These are phyloP conservation scores for Claviceps citrina DNA, from an alignment of 2,329 filamentous ascomycete species.

Conservation along the genomic window DNA sequence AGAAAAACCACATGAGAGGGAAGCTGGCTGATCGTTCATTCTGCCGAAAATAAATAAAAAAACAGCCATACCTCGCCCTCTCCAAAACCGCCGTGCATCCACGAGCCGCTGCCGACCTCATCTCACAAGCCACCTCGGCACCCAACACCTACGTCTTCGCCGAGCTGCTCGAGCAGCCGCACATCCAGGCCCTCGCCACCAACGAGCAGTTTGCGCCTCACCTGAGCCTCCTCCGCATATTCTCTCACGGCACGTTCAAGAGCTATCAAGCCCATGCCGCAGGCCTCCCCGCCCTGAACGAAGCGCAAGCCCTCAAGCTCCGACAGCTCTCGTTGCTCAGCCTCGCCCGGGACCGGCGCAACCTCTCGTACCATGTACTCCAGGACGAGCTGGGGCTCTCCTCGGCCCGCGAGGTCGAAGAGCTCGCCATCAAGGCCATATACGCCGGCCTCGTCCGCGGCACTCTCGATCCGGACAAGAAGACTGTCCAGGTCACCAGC, in stretches of 20 bases:
- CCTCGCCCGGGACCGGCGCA: slow-evolving; percentile 50
- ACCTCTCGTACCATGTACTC: slow-evolving; percentile 60
- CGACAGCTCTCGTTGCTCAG: slow-evolving; percentile 80
- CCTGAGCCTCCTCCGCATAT: slow-evolving; percentile 66
- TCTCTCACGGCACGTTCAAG: slow-evolving; percentile 80
- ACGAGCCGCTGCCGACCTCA: slow-evolving; percentile 69
- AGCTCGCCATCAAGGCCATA: slow-evolving; percentile 72
- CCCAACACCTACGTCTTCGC: slow-evolving; percentile 85
- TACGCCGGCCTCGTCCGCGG: slow-evolving; percentile 72
- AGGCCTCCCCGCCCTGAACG: slow-evolving; percentile 53
- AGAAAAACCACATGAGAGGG: too few species aligned
- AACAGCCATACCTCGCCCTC: slow-evolving; percentile 75
- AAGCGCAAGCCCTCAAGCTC: slow-evolving; percentile 66
- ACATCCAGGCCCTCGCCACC: slow-evolving; percentile 57
- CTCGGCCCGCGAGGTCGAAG: slow-evolving; percentile 58
- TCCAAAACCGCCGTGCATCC: slow-evolving; percentile 74
- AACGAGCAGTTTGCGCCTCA: slow-evolving; percentile 44
- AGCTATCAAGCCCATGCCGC: slow-evolving; percentile 40
- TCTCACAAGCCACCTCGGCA: slow-evolving; percentile 76
- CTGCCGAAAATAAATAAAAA: not conserved
- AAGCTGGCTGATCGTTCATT: too few species aligned
- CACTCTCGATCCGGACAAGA: slow-evolving; percentile 65
- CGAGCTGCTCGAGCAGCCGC: slow-evolving; percentile 70
- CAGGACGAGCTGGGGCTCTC: slow-evolving; percentile 50
- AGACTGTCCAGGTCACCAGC: slow-evolving; percentile 60